Evolutionary conservation across 257 asterid species (phyloP).

Genomic region (Catharanthus roseus): DNA sequence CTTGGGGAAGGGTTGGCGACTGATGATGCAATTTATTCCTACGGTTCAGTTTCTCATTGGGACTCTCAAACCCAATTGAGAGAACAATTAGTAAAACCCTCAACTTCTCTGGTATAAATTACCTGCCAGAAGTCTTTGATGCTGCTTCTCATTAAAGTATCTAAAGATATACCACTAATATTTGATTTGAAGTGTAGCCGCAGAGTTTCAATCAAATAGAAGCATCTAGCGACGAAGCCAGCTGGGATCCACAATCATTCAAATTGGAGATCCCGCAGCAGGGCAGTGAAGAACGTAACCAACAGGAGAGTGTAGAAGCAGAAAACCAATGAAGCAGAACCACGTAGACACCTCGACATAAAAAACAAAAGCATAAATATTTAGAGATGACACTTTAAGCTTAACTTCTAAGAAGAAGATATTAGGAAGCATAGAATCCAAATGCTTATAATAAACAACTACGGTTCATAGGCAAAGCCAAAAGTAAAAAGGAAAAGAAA

Average conservation of each 20-base stretch:
- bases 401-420: slow-evolving; percentile 23
- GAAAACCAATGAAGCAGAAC: slow-evolving; percentile 90
- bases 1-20: not conserved
- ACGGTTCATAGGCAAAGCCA: slow-evolving; percentile 22
- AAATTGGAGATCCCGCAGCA: slow-evolving; percentile 91
- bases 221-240: slow-evolving; percentile 80
- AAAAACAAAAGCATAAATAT: slow-evolving; percentile 63
- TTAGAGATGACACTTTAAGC: slow-evolving; percentile 36
- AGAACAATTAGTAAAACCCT: not conserved
- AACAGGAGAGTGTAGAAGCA: slow-evolving; percentile 71
- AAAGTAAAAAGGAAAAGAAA: slow-evolving; percentile 17
- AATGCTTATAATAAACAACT: slow-evolving; percentile 21
- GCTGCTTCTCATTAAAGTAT: slow-evolving; percentile 46
- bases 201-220: slow-evolving; percentile 66
- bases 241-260: slow-evolving; percentile 79
- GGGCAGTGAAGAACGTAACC: slow-evolving; percentile 73
- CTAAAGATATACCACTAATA: slow-evolving; percentile 49
- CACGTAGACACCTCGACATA: slow-evolving; percentile 87
- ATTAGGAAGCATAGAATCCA: slow-evolving; percentile 38
- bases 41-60: not conserved
- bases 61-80: slow-evolving; percentile 7
- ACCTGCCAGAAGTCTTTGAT: slow-evolving; percentile 63
- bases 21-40: not conserved
- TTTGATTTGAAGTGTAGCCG: slow-evolving; percentile 55
- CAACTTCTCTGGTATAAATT: slow-evolving; percentile 33